Evolutionary conservation across 345 rosid species (phyloP), one percentile per base, ranked within the genome.

Genomic region (Euphorbia pulcherrima): DNA sequence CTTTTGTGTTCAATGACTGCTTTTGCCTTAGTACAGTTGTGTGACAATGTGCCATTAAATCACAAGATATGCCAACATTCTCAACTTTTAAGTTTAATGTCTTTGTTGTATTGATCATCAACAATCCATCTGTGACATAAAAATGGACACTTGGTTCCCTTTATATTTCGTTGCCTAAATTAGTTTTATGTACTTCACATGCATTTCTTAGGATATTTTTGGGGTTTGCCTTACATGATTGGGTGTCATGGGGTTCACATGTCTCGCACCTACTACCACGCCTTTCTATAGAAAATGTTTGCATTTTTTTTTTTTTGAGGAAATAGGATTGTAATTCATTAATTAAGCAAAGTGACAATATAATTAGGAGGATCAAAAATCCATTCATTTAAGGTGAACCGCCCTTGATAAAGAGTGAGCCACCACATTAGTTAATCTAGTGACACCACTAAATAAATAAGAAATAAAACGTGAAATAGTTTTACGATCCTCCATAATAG

Each of bases 221-320:
- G 48, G 14, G 58, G 40, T 51, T 7, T 6, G 41, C 13, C 17
- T 24, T 28, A 5, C 7, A 16, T 33, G 2, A 47, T 10, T 12
- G 27, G 6, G 23, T n/a, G 8, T 41, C n/a, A 17, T 24, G 50
- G 56, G 44, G 44, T 41, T 68, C 71, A 57, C 71, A 67, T 41
- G 71, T 6, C 30, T 9, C 27, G 10, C 11, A 14, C 64, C 55
- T 53, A n/a, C 39, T 39, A 40, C n/a, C n/a, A n/a, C n/a, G 18
- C 12, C 50, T 37, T 37, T 26, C 14, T 66, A 68, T 41, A 68
- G 26, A n/a, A 12, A 6, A 3, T n/a, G n/a, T n/a, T n/a, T 41
- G 1, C n/a, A 14, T 33, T 33, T 33, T 33, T 33, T 33, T 33
- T 33, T 33, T 33, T 33, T 33, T 33, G n/a, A n/a, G n/a, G n/a